Evolutionary conservation across 371 early-diverging fungal genomes (phyloP), one percentile per base, ranked within the genome.

Genomic region (Batkoa obscura): DNA sequence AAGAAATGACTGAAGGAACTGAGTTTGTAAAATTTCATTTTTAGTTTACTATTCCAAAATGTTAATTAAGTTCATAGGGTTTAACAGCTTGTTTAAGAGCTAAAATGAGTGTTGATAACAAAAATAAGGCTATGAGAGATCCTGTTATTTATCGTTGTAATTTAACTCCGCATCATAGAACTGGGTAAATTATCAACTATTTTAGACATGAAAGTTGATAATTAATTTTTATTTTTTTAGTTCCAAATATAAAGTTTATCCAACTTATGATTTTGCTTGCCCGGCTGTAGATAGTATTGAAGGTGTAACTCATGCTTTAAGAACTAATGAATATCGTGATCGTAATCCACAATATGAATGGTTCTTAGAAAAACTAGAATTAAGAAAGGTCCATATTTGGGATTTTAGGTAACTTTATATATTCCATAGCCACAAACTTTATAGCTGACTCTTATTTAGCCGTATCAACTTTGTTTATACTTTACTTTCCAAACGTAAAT

Each of bases 211-310:
- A 6, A 30, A n/a, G 30, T 42, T 32, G 2, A 8, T 6, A 38
- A 17, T 0, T 15, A n/a, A 17, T 31, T 38, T 43, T 55, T 12
- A 36, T n/a, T 58, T 56, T 43, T n/a, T 13, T 52, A 75, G 87
- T 37, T 67, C 75, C 38, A 84, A 80, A 63, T 99, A 90, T 85
- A 94, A 94, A 77, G 77, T 98, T 35, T 99, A 98, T 73, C 99
- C 99, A 41, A 94, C 98, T 37, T 99, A 99, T 68, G 99, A 99
- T 71, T 99, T 99, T 78, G 92, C 95, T 37, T 94, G 98, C 74
- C 99, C 99, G 2, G 76, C 99, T 43, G 92, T 99, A 43, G 99
- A 99, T 69, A 76, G 86, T 41, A 56, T 95, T 50, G 99, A 99
- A 71, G 99, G 99, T 38, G 97, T 99, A 23, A 82, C 99, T 9